Evolutionary conservation across 495 filamentous ascomycete genomes (phyloP), one percentile per base, ranked within the genome.

Genomic region (Friedmanniomyces endolithicus): DNA sequence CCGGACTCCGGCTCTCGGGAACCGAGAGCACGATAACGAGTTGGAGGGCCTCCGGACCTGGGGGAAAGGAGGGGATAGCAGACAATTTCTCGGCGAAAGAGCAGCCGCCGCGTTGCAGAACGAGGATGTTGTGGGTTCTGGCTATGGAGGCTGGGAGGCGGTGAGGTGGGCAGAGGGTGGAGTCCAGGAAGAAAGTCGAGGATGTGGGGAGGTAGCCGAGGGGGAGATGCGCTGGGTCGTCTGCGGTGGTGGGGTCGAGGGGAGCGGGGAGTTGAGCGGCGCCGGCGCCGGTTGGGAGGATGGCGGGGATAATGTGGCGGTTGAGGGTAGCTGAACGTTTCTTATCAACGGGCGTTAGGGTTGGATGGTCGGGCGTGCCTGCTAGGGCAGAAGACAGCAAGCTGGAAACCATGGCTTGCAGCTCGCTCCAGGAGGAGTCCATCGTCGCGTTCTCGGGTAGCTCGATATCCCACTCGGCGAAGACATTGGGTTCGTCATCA

Each of bases 101-200:
- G 70, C 92, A 98, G 2, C 79, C 82, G 19, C 92, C 92, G 20
- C 92, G 84, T 31, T 79, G 82, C 55, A 97, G 76, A 24, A 96
- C 78, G 54, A 98, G 78, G 16, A 96, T 73, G 58, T 95, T 81
- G 67, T 94, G 75, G n/a, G 71, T 72, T 14, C 78, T 79, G 0
- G 78, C 74, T 2, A 83, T 73, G 0, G 75, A 68, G 14, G 78
- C 72, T 0, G 82, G 79, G 0, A 94, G 73, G 17, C 74, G 76
- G 16, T 4, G 14, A 25, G 37, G 68, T 39, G 78, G 62, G 69
- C 90, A 95, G 51, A 69, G 64, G 1, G 82, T 75, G 16, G 83
- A 75, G 53, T 74, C 82, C 20, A 85, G 80, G 55, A 87, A 76
- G 70, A 85, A 88, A 56, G 95, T 72, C 9, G 83, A 90, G n/a